Evolutionary conservation across 2,329 filamentous ascomycete species (phyloP), one percentile per base, ranked within the genome.

Genomic region (Zymoseptoria tritici): DNA sequence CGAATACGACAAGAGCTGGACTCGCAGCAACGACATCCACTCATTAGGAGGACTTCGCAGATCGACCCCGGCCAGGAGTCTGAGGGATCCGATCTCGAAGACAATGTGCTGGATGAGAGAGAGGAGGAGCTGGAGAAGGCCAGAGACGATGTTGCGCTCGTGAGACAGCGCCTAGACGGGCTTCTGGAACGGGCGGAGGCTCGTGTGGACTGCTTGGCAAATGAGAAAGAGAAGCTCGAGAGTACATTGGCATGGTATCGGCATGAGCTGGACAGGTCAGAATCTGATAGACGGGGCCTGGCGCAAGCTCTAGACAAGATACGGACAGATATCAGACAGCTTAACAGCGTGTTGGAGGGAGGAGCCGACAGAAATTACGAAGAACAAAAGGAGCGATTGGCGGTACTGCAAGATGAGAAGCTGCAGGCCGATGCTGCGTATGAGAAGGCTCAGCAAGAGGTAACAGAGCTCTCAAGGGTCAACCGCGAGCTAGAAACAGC

Each of bases 161-260:
- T 64, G 52, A 66, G 57, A 16, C 60, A 67, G 56, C 63, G 64
- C 54, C 62, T 67, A 58, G 65, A 68, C 60, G 66, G 69, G 59
- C 68, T 70, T 66, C 52, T 74, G n/a, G 71, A 71, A 58, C 64
- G 63, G 22, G 72, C 72, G 7, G 72, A 74, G 60, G 59, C 57
- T 21, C 64, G 69, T n/a, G 68, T 74, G 13, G 73, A 75, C 60
- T 56, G 61, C 26, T 58, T 72, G 46, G 66, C 68, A 24, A 64
- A 60, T 9, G 71, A 72, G 59, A 73, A 72, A 56, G 70, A 72
- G 46, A 58, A 49, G 3, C 59, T 73, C 11, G 59, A 64, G 49
- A 42, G 61, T n/a, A 49, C 54, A 21, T 24, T 71, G 50, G 42
- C 64, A 11, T 52, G 61, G 9, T 61, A 63, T 24, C 58, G 58